Conservation (phyloP, 108 stramenopile species). For the Cyclotella sp. region DNA sequence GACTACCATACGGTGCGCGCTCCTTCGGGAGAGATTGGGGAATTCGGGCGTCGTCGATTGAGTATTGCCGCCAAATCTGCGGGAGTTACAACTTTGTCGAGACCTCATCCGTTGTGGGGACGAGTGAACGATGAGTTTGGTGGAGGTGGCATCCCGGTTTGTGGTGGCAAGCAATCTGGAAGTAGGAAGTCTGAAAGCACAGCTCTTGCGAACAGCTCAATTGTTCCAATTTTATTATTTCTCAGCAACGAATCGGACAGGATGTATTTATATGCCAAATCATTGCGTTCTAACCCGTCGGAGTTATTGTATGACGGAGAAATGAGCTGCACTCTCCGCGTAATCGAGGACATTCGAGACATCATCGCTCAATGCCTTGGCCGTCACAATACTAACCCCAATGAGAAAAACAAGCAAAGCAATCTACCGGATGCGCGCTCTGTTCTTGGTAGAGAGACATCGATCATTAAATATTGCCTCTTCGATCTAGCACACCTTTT, state of each 20-base stretch:
- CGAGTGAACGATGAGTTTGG: conserved; percentile 37
- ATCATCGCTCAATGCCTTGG: conserved; percentile 66
- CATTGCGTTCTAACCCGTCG: conserved; percentile 7
- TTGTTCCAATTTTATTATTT: conserved; percentile 60
- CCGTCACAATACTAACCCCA: conserved; percentile 21
- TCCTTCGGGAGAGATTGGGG: conserved; percentile 19
- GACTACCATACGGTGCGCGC: conserved; percentile 36
- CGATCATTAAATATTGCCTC: conserved; percentile 49
- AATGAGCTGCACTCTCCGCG: conserved; percentile 44
- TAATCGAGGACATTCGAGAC: conserved; percentile 59
- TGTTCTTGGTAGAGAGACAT: conserved; percentile 61
- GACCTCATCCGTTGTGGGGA: conserved; percentile 52
- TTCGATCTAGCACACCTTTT: conserved; percentile 59
- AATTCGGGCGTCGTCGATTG: conserved; percentile 32
- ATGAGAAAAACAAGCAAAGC: conserved; percentile 17
- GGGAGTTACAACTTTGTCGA: conserved; percentile 22
- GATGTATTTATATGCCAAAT: conserved; percentile 19
- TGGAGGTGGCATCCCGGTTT: conserved; percentile 1
- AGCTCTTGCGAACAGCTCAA: conserved; percentile 7
- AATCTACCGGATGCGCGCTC: conserved; percentile 34
- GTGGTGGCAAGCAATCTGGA: background rate
- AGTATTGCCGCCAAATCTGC: conserved; percentile 38
- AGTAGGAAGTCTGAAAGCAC: background rate
- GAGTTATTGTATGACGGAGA: conserved; percentile 43
- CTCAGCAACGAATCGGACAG: conserved; percentile 39